Percentiles rank a stretch among this genome's conserved stretches.
These are phyloP conservation scores for Leccinum aurantiacum DNA, from an alignment of 768 basidiomycete species.

Conservation along the genomic window DNA sequence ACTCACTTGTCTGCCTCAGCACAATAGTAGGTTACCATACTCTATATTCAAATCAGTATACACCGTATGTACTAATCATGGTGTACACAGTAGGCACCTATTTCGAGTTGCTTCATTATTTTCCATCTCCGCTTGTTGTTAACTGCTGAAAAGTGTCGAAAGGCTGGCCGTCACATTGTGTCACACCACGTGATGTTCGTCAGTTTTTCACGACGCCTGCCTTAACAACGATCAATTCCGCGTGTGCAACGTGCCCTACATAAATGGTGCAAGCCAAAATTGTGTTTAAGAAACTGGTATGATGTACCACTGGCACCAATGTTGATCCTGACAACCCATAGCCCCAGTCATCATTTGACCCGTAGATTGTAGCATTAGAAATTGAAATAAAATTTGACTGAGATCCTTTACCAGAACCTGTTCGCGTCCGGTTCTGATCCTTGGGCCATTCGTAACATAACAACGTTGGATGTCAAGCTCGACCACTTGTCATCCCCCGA, in stretches of 20 bases:
- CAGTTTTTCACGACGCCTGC: no score
- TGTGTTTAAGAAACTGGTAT: not conserved
- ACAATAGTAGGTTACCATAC: no score
- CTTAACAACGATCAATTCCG: not conserved
- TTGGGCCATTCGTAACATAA: conserved; percentile 38
- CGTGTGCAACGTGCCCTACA: not conserved
- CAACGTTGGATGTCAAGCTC: conserved; percentile 42
- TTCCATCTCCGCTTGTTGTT: no score
- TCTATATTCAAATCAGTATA: no score
- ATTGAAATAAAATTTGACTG: not conserved
- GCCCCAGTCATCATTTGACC: not conserved
- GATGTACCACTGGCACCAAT: not conserved
- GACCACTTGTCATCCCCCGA: conserved; percentile 35
- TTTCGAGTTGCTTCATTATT: no score
- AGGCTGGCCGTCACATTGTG: no score
- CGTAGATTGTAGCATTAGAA: not conserved
- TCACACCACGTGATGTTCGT: no score
- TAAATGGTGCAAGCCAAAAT: not conserved
- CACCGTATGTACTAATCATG: no score
- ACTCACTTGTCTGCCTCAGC: no score
- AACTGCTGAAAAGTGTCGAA: no score
- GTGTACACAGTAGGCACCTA: no score
- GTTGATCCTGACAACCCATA: not conserved
- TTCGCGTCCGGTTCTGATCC: conserved; percentile 29
- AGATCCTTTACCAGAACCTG: conserved; percentile 37